Base-by-base conservation (phyloP, 129 eudicot species). In the Silybum marianum region DNA sequence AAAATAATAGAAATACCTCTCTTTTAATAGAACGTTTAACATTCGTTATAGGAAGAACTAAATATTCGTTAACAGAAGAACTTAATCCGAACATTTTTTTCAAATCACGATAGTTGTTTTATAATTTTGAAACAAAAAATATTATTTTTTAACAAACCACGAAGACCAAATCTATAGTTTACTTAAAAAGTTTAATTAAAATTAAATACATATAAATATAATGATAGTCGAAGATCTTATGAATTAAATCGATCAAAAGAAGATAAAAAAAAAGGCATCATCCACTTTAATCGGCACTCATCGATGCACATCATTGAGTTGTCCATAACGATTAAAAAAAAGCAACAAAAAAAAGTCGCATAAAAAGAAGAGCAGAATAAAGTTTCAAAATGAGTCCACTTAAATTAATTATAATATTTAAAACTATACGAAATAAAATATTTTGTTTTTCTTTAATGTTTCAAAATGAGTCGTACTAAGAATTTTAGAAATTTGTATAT, bases 291-390 rank as follows among this genome's bases (percentile, higher is more conserved):
- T 81, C 73, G 39, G 44, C 84, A 63, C 79, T 42, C 84, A 63
- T 81, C 38, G 67, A 81, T 81, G 30, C 66, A 73, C 79, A 81
- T 81, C 79, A 63, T 62, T 58, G 74, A 73, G 79, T 81, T 81
- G 84, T 68, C 84, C 84, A 81, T 63, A 81, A 81, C 84, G 68
- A 81, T 81, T 63, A 73, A 36, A 71, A 80, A 80, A 81, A 81
- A 73, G 84, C 79, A 81, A 72, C 73, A 9, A 72, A 72, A 72
- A 66, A 74, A 81, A 42, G 85, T 81, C 75, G 74, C 75, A 44
- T 81, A 18, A 74, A 81, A 81, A 81, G 85, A 81, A 81, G 85
- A 74, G 84, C 71, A 72, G 78, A 76, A 81, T 81, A 81, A 80
- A 80, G 78, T 26, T 75, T 80, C 65, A 60, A 58, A 72, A 72